phyloP scores from a whole-genome alignment of 1,284 basidiomycete genomes.

The Phlebopus sp. region DNA sequence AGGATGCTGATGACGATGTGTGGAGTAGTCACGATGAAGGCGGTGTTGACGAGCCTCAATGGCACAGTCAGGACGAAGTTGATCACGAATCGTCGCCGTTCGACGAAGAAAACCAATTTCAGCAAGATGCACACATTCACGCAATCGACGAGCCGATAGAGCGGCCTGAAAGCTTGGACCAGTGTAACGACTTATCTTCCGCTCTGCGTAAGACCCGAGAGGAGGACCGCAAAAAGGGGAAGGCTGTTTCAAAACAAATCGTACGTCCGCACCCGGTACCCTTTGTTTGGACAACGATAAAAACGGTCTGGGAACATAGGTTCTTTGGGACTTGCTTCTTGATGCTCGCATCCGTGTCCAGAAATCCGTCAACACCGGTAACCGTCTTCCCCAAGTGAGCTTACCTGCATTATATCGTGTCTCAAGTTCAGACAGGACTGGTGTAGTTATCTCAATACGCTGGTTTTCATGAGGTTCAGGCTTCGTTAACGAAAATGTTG shows the following conservation, averaged over 20 bases:
- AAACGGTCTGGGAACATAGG: conserved; percentile 41
- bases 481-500: conserved; percentile 48
- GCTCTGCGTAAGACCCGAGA: conserved; percentile 58
- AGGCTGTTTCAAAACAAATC: conserved; percentile 78
- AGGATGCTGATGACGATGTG: conserved; percentile 23
- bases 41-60: conserved; percentile 29
- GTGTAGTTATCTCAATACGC: conserved; percentile 23
- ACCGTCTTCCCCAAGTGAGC: conserved; percentile 57
- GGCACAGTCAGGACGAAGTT: conserved; percentile 4
- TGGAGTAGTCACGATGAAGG: conserved; percentile 27
- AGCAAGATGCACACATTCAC: conserved; percentile 5
- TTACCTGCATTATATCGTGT: conserved; percentile 3
- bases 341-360: conserved; percentile 88
- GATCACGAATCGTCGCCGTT: conserved; percentile 6
- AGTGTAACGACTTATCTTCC: conserved; percentile 49
- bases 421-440: conserved; percentile 18
- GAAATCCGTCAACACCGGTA: conserved; percentile 67
- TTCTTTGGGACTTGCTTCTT: conserved; percentile 80
- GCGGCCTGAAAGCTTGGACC: conserved; percentile 15
- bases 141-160: conserved; percentile 2
- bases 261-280: conserved; percentile 45
- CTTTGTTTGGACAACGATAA: conserved; percentile 1
- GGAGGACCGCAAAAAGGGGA: conserved; percentile 73
- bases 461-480: conserved; percentile 34
- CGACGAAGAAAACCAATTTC: conserved; percentile 4